Base-by-base conservation (phyloP, 352 stramenopile genomes). In the Globisporangium emineosum region DNA sequence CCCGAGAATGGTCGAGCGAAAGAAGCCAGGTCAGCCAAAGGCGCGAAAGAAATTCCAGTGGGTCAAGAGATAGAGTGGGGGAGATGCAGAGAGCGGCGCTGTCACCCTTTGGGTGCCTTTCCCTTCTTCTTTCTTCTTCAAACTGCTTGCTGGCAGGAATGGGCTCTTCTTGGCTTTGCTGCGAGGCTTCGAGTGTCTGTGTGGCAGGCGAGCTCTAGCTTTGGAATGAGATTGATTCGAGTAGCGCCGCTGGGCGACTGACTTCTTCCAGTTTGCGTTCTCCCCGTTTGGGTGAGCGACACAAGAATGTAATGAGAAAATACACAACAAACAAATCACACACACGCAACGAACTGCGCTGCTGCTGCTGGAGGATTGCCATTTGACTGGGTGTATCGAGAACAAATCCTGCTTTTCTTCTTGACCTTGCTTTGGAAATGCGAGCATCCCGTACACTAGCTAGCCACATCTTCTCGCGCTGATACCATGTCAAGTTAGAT, bases 41-140 rank as follows among this genome's bases (percentile, higher is more conserved):
- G 96, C 97, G 6, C 89, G 97, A 68, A 99, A 98, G 89, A 93
- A 94, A 73, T 97, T 97, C 73, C 96, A 99, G 82, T 99, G 97
- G 97, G 94, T 98, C 71, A 98, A 98, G 83, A 96, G 97, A 93
- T 99, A 97, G 78, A 87, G 70, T 67, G 50, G 33, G 37, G 40
- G 60, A 54, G 56, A 23, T 23, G 30, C 40, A 45, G 10, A 19
- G 52, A 37, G 50, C n/a, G 51, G 35, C 9, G 51, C 13, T 33
- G 19, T 2, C 29, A 6, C 40, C 23, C 40, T 47, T 47, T 47
- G 1, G 17, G 40, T 17, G n/a, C 13, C 37, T 21, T 6, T 23
- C 29, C 29, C n/a, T n/a, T 45, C 37, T n/a, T 45, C 37, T 45
- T 40, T 13, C 3, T 40, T 21, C 37, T n/a, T 45, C 37, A 21